Conservation (phyloP, 1,284 basidiomycete species). For the Naganishia albida region DNA sequence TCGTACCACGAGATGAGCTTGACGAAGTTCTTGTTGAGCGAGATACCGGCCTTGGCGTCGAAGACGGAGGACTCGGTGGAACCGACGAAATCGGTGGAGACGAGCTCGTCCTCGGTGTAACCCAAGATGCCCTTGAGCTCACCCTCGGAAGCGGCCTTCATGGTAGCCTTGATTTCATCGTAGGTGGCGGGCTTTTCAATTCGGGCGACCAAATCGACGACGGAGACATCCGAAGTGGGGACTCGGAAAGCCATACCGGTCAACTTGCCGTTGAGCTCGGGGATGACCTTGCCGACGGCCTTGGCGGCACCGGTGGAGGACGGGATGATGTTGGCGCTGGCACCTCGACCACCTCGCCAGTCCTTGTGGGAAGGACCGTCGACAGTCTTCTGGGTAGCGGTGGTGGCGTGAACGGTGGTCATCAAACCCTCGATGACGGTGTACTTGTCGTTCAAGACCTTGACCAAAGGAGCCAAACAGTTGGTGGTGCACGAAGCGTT, state of each 20-base stretch:
- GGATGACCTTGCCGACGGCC: conserved; percentile 99
- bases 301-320: conserved; percentile 99
- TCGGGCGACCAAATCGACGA: conserved; percentile 95
- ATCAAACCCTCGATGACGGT: conserved; percentile 95
- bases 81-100: conserved; percentile 93
- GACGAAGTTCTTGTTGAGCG: conserved; percentile 90
- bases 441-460: conserved; percentile 96
- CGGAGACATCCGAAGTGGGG: conserved; percentile 94
- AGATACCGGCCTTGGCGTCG: conserved; percentile 90
- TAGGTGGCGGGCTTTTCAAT: conserved; percentile 83
- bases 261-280: conserved; percentile 93
- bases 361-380: conserved; percentile 94
- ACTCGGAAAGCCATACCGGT: conserved; percentile 96
- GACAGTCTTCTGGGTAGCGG: conserved; percentile 99
- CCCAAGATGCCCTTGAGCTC: conserved; percentile 77
- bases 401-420: conserved; percentile 97
- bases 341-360: conserved; percentile 83
- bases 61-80: conserved; percentile 78
- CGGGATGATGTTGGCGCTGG: conserved; percentile 98
- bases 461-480: conserved; percentile 97
- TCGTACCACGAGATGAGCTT: conserved; percentile 95
- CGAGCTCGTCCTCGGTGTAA: conserved; percentile 93
- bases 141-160: conserved; percentile 80
- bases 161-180: conserved; percentile 84
- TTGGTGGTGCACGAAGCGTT: conserved; percentile 99